These are phyloP conservation scores for Talaromyces marneffei DNA, from an alignment of 2,329 filamentous ascomycete genomes.

Conservation along the genomic window DNA sequence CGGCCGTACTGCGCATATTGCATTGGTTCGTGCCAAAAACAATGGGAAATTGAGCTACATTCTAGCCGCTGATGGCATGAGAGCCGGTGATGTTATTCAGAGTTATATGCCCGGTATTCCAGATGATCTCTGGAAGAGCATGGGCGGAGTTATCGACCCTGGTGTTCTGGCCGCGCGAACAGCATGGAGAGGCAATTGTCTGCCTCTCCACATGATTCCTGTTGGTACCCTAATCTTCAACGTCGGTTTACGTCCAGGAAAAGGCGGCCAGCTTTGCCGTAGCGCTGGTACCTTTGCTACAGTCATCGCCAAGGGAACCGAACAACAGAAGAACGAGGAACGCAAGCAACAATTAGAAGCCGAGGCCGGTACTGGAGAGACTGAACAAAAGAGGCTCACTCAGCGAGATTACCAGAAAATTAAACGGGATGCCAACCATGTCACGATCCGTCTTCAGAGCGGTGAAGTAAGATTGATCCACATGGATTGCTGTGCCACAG, in stretches of 20 bases:
- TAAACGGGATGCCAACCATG: slow-evolving; percentile 65
- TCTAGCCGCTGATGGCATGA: slow-evolving; percentile 87
- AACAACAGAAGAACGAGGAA: slow-evolving; percentile 41
- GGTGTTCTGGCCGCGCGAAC: slow-evolving; percentile 95
- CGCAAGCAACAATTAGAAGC: slow-evolving; percentile 14
- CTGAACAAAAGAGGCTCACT: slow-evolving; percentile 30
- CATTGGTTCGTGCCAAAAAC: slow-evolving; percentile 68
- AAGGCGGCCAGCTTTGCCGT: slow-evolving; percentile 82
- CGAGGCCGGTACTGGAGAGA: slow-evolving; percentile 51
- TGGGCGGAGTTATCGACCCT: slow-evolving; percentile 89
- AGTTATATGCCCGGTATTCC: slow-evolving; percentile 90
- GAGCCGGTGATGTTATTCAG: slow-evolving; percentile 84
- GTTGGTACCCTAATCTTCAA: slow-evolving; percentile 90
- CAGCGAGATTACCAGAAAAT: slow-evolving; percentile 36
- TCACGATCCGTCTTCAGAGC: slow-evolving; percentile 82
- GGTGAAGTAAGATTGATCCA: slow-evolving; percentile 86
- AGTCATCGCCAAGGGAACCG: slow-evolving; percentile 82
- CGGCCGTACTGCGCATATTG: slow-evolving; percentile 86
- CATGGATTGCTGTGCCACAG: slow-evolving; percentile 88
- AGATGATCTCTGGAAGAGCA: slow-evolving; percentile 74
- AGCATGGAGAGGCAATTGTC: slow-evolving; percentile 86
- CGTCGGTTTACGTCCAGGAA: slow-evolving; percentile 67
- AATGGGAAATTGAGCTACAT: slow-evolving; percentile 82
- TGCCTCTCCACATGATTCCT: slow-evolving; percentile 93
- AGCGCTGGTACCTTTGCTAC: slow-evolving; percentile 90